Conservation (phyloP, 768 basidiomycete species). For the Peribolospora baueri region DNA sequence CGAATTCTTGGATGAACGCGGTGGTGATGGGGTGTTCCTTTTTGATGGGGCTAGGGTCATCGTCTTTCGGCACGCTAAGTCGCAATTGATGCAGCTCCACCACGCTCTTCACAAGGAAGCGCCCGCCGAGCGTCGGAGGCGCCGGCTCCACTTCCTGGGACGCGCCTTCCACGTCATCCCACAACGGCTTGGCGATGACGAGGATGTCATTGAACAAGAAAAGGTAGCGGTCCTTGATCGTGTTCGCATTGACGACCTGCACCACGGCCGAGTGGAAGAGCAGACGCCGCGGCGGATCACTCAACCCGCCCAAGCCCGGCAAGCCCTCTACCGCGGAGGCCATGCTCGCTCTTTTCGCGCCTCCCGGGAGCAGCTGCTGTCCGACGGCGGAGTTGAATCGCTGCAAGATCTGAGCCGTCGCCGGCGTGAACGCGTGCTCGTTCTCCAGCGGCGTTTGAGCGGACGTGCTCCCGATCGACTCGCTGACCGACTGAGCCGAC, state of each 20-base stretch:
- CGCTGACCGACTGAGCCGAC: too few species aligned
- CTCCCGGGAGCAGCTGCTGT: too few species aligned
- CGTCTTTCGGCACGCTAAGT: conserved; percentile 12
- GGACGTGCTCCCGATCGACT: too few species aligned
- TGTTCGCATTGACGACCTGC: conserved; percentile 81
- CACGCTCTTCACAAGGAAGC: conserved; percentile 71
- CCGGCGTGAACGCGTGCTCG: too few species aligned
- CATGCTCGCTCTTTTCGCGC: too few species aligned
- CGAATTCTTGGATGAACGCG: conserved; percentile 54
- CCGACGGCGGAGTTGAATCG: too few species aligned
- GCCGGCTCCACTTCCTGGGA: conserved; percentile 25
- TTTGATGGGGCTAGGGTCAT: conserved; percentile 10
- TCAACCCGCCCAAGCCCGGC: too few species aligned
- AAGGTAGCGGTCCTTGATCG: conserved; percentile 82
- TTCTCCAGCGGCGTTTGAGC: too few species aligned
- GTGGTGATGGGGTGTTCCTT: conserved; percentile 34
- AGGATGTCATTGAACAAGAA: conserved; percentile 94
- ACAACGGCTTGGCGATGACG: conserved; percentile 71
- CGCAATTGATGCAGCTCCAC: conserved; percentile 34
- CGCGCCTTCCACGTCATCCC: conserved; percentile 28
- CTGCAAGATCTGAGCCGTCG: too few species aligned
- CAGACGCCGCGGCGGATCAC: conserved; percentile 58
- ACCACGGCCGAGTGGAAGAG: conserved; percentile 63
- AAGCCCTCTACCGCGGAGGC: too few species aligned
- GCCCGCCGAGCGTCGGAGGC: conserved; percentile 34